Evolutionary conservation across 2,329 filamentous ascomycete species (phyloP), one percentile per base, ranked within the genome.

Genomic region (Arthroderma uncinatum): DNA sequence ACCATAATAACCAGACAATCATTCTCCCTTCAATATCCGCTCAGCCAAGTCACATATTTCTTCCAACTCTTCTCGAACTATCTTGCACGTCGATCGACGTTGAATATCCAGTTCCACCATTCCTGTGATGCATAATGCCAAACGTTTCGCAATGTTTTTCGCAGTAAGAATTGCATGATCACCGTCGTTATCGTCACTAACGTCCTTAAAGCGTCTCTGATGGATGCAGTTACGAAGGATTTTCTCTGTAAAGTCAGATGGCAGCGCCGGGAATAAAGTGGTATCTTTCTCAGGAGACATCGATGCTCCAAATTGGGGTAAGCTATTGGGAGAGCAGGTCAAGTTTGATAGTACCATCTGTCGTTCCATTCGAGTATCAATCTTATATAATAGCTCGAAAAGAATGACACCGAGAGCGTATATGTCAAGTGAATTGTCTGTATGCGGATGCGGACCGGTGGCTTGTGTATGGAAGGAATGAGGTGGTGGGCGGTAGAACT

Each of bases 351-450:
- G 61, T 0, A 77, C 71, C 21, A 72, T 59, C 50, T 73, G 68
- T 12, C 77, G 71, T 59, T 79, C 77, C 64, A 76, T 74, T 47
- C 71, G 74, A 0, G 78, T 80, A 39, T 69, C 70, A 55, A 86
- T 81, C 4, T 69, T 73, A 60, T 77, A 79, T 0, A 85, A 62
- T 48, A 86, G 71, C 66, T 87, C 84, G 44, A 85, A 81, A 0
- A 81, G 70, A 30, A 85, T 79, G 9, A 85, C 76, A 0, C 82
- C 83, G 0, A 85, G 70, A 0, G 82, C 78, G 62, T 79, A 85
- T 0, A 85, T 73, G 60, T 86, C 83, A 1, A 84, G 67, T 56
- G 79, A 81, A 57, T 78, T 77, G 63, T 74, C 78, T 40, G 73
- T 62, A 23, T 61, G 16, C 25, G 28, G 36, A 50, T 55, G 21